Percentiles rank a stretch among this genome's conserved stretches.
Evolutionary conservation across 345 rosid genomes (phyloP).

Genomic region (Laguncularia racemosa): DNA sequence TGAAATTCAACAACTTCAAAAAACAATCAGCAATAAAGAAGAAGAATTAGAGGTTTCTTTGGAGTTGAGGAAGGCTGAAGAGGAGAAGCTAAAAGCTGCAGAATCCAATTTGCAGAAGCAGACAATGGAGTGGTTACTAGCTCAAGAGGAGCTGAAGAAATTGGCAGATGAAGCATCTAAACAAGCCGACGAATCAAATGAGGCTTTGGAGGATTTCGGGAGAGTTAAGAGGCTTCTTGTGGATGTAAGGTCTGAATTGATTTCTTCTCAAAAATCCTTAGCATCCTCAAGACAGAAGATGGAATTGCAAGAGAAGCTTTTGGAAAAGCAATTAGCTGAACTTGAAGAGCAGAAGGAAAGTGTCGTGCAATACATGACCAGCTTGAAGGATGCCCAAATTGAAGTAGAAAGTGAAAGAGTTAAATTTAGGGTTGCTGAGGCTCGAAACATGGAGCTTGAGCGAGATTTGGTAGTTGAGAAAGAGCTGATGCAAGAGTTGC

Average conservation of each 20-base stretch:
- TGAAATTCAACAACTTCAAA: slow-evolving; percentile 50
- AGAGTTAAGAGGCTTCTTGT: slow-evolving; percentile 65
- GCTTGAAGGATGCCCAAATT: slow-evolving; percentile 53
- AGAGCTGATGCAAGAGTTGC: slow-evolving; percentile 39
- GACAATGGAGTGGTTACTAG: slow-evolving; percentile 64
- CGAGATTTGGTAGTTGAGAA: slow-evolving; percentile 41
- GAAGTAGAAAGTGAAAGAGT: slow-evolving; percentile 70
- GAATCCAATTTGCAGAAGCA: slow-evolving; percentile 58
- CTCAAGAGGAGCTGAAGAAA: slow-evolving; percentile 53
- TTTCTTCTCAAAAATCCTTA: slow-evolving; percentile 64
- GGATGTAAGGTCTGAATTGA: slow-evolving; percentile 65
- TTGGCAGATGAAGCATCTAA: slow-evolving; percentile 35
- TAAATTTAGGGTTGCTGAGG: slow-evolving; percentile 59
- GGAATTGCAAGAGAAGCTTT: slow-evolving; percentile 49
- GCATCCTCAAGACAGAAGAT: slow-evolving; percentile 49
- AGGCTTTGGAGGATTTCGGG: slow-evolving; percentile 47
- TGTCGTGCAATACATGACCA: slow-evolving; percentile 46
- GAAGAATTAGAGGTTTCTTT: slow-evolving; percentile 48
- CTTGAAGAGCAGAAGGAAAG: slow-evolving; percentile 62
- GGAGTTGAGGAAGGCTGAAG: slow-evolving; percentile 39
- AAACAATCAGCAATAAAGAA: slow-evolving; percentile 44
- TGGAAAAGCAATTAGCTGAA: slow-evolving; percentile 41
- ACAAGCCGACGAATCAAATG: slow-evolving; percentile 38
- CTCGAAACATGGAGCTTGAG: slow-evolving; percentile 58
- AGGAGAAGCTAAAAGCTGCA: slow-evolving; percentile 51